phyloP scores from a whole-genome alignment of 2,329 filamentous ascomycete species.

The Penicillium sp. region DNA sequence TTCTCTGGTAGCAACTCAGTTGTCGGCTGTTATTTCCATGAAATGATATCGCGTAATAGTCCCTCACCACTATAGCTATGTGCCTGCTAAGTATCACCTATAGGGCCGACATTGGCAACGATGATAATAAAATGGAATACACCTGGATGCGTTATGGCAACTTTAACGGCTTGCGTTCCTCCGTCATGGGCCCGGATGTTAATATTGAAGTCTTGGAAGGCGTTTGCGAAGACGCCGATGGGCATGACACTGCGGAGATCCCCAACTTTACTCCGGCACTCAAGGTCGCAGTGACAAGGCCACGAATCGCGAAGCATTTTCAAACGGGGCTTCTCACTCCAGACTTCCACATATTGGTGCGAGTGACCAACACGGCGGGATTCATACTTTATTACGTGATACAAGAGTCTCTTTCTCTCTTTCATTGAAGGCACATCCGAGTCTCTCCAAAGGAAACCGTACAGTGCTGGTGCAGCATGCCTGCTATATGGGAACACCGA shows the following conservation, averaged over 20 bases:
- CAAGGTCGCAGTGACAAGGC: not conserved
- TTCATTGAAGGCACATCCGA: not conserved
- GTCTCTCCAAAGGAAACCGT: not conserved
- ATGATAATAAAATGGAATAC: not conserved
- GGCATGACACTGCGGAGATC: not conserved
- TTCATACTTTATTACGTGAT: not conserved
- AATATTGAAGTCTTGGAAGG: not conserved
- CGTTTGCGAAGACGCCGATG: not conserved
- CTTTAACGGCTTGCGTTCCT: not conserved
- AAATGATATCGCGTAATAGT: not conserved
- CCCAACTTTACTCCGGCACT: not conserved
- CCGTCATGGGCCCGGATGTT: not conserved
- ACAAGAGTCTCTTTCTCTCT: not conserved
- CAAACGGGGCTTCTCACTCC: not conserved
- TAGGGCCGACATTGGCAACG: not conserved
- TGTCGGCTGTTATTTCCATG: not conserved
- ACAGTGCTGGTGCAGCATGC: not conserved
- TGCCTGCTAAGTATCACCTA: not conserved
- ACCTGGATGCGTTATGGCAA: not conserved
- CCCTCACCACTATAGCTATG: too few relatives aligned
- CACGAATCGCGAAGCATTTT: not conserved
- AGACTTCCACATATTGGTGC: not conserved
- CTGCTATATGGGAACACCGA: not conserved
- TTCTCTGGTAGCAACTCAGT: not conserved
- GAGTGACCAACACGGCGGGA: not conserved